Percentiles rank a stretch among this genome's conserved stretches.
These are phyloP conservation scores for Plasmopara viticola DNA, from an alignment of 352 stramenopile genomes.

Conservation along the genomic window DNA sequence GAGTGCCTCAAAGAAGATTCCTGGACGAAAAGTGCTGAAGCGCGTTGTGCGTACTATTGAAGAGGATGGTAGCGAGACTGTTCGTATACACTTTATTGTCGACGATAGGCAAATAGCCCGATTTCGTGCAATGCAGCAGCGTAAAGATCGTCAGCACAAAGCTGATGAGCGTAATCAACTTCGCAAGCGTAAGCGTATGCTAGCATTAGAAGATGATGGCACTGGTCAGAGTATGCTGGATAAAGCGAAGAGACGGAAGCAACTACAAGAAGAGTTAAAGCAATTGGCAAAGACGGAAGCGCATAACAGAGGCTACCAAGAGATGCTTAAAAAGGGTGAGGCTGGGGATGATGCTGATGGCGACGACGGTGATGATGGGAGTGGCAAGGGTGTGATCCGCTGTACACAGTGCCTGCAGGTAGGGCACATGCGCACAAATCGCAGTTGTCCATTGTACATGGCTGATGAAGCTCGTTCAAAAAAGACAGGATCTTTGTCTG, in stretches of 20 bases:
- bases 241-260: slow-evolving; percentile 75
- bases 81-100: slow-evolving; percentile 76
- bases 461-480: slow-evolving; percentile 47
- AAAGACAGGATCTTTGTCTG: slow-evolving; percentile 20
- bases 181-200: slow-evolving; percentile 73
- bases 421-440: slow-evolving; percentile 81
- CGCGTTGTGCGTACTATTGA: slow-evolving; percentile 69
- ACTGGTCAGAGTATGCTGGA: slow-evolving; percentile 47
- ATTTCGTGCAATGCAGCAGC: slow-evolving; percentile 71
- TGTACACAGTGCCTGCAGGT: slow-evolving; percentile 76
- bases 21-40: slow-evolving; percentile 64
- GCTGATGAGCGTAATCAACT: slow-evolving; percentile 65
- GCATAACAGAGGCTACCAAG: slow-evolving; percentile 77
- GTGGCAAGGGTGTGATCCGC: slow-evolving; percentile 61
- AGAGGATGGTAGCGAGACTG: slow-evolving; percentile 70
- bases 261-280: slow-evolving; percentile 83
- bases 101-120: slow-evolving; percentile 63
- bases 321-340: slow-evolving; percentile 77
- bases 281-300: slow-evolving; percentile 75
- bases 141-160: slow-evolving; percentile 67
- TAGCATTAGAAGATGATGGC: slow-evolving; percentile 58
- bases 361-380: slow-evolving; percentile 19
- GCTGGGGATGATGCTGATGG: slow-evolving; percentile 16
- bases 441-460: slow-evolving; percentile 79
- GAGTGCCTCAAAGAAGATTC: slow-evolving; percentile 31